phyloP scores from a whole-genome alignment of 2,329 filamentous ascomycete genomes.

The Xylariaceae sp. region DNA sequence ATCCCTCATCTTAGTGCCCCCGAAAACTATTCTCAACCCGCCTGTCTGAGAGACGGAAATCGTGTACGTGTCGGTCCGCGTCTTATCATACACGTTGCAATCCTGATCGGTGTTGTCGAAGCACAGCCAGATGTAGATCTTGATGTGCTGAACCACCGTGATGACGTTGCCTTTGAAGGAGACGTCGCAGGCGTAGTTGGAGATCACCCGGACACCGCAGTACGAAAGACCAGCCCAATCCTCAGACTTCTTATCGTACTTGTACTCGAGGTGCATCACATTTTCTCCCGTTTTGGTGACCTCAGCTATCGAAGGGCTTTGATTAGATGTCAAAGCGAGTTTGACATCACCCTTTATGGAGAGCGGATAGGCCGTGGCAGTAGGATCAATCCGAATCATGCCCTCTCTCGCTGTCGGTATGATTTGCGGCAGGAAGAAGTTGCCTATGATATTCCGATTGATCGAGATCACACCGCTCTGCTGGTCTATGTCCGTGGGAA shows the following conservation, averaged over 20 bases:
- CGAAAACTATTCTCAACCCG: background rate
- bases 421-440: background rate
- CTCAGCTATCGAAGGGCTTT: background rate
- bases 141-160: background rate
- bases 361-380: background rate
- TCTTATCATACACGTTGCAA: background rate
- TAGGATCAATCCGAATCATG: background rate
- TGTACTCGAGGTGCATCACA: background rate
- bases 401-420: background rate
- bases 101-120: background rate
- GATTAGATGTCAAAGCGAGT: background rate
- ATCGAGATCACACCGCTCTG: background rate
- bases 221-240: background rate
- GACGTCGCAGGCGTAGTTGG: background rate
- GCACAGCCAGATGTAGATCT: background rate
- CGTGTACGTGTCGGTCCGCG: background rate
- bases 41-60: background rate
- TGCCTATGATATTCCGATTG: slow-evolving; percentile 3
- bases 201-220: background rate
- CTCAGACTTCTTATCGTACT: background rate
- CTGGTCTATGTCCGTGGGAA: background rate
- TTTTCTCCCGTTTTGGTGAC: background rate
- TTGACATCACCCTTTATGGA: background rate
- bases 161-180: background rate
- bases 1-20: background rate